Percentiles rank a stretch among this genome's conserved stretches.
phyloP scores from a whole-genome alignment of 163 green algal species.

The Trebouxia gelatinosa region DNA sequence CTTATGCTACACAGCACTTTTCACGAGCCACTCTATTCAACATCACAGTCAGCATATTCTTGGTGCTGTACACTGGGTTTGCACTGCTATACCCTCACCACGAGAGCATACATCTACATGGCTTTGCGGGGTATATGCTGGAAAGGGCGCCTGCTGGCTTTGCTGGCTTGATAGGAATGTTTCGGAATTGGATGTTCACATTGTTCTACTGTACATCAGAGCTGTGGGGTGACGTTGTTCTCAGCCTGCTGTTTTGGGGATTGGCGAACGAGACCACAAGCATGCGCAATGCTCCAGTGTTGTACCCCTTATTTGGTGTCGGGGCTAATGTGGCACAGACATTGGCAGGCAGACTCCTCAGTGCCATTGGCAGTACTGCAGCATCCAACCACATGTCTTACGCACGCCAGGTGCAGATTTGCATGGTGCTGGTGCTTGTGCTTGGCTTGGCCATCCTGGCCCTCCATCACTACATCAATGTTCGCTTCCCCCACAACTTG shows the following conservation, averaged over 20 bases:
- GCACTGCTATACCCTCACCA: slow-evolving; percentile 83
- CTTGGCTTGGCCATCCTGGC: slow-evolving; percentile 45
- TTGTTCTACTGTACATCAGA: slow-evolving; percentile 91
- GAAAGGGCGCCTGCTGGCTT: not conserved
- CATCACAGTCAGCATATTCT: slow-evolving; percentile 78
- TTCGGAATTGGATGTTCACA: slow-evolving; percentile 79
- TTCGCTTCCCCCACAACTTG: slow-evolving; percentile 41
- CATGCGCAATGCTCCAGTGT: slow-evolving; percentile 76
- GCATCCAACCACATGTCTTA: slow-evolving; percentile 35
- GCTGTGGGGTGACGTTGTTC: slow-evolving; percentile 94
- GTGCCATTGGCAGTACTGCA: slow-evolving; percentile 36
- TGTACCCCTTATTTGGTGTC: slow-evolving; percentile 96
- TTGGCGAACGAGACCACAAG: slow-evolving; percentile 93
- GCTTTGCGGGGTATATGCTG: not conserved
- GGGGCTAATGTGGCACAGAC: slow-evolving; percentile 93
- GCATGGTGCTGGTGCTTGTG: slow-evolving; percentile 51
- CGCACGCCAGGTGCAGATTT: slow-evolving; percentile 46
- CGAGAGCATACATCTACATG: slow-evolving; percentile 67
- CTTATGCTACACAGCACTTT: slow-evolving; percentile 65
- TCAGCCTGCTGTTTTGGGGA: slow-evolving; percentile 94
- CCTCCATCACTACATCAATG: slow-evolving; percentile 53
- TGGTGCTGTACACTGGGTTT: slow-evolving; percentile 84
- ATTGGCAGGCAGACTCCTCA: slow-evolving; percentile 53
- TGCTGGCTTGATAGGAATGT: slow-evolving; percentile 40
- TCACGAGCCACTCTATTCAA: slow-evolving; percentile 78